Base-by-base conservation (phyloP, 345 rosid species). In the Bruguiera parviflora region DNA sequence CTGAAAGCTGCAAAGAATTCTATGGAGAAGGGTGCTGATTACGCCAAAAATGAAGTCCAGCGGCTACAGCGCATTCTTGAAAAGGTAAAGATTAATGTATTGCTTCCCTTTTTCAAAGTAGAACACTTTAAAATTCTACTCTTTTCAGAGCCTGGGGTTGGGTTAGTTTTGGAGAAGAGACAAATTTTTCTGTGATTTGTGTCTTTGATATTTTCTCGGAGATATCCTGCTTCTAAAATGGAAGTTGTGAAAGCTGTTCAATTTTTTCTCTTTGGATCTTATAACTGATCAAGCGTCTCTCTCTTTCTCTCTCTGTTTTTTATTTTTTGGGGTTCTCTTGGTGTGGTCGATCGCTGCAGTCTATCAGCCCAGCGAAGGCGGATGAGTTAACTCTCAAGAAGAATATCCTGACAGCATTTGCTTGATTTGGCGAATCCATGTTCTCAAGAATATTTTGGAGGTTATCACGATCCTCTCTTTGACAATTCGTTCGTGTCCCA, bases 361-460 rank as follows among this genome's bases (percentile, higher is more conserved):
- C 99, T 3, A 85, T 96, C 72, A 92, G 95, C 81, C 80, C 92
- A 28, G 83, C 79, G 22, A 94, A 94, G 82, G 92, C 87, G 19
- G 98, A 91, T 52, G 96, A 91, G 64, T 87, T 91, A 72, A 86
- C 89, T 43, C 67, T 91, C 70, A 94, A 91, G 90, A 91, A 79
- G 80, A 94, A 89, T 63, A 84, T 94, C 73, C 80, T 93, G 19
- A 70, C 80, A 15, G 25, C 81, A 31, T 82, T 77, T 65, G 83
- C 81, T 32, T 81, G 70, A 83, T 70, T 47, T 31, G 24, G 16
- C 35, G 71, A 61, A 8, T 74, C 52, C 29, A 61, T 55, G 37
- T 3, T 60, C 71, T 53, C 22, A 46, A 51, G 6, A 18, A 52
- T 25, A 28, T 29, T 10, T 65, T 53, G 37, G 46, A 61, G 53